phyloP scores from a whole-genome alignment of 495 filamentous ascomycete species.

The Parmelia sp. region DNA sequence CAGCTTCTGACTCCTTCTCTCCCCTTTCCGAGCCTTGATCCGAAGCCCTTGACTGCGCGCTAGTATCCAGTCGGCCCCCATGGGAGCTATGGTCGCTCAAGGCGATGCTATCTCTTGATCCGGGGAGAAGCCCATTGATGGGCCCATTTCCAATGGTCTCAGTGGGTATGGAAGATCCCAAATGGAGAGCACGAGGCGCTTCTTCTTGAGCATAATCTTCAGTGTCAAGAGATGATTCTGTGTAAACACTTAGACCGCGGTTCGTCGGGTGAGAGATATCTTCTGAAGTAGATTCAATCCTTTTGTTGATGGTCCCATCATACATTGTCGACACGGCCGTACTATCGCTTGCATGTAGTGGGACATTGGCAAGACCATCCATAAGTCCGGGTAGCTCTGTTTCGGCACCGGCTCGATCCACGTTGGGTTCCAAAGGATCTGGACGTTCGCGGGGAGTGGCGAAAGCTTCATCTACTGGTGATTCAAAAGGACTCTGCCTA shows the following conservation, averaged over 20 bases:
- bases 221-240: constrained; percentile 11
- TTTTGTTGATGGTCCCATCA: constrained; percentile 17
- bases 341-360: background rate
- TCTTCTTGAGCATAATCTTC: constrained; percentile 12
- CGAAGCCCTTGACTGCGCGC: background rate
- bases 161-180: background rate
- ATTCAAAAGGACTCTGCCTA: constrained; percentile 15
- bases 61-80: background rate
- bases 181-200: constrained; percentile 14
- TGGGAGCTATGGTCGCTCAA: constrained; percentile 18
- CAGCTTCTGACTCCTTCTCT: constrained; percentile 5
- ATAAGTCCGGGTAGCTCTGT: constrained; percentile 12
- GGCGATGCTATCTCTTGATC: constrained; percentile 17
- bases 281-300: background rate
- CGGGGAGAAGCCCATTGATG: background rate
- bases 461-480: constrained; percentile 22
- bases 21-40: background rate
- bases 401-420: constrained; percentile 13
- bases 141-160: constrained; percentile 2
- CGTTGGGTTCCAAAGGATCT: constrained; percentile 11
- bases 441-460: constrained; percentile 20
- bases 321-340: constrained; percentile 23
- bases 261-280: background rate
- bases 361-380: constrained; percentile 14
- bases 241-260: constrained; percentile 14